Evolutionary conservation across 768 basidiomycete species (phyloP).

Genomic region (Kwoniella sp.): DNA sequence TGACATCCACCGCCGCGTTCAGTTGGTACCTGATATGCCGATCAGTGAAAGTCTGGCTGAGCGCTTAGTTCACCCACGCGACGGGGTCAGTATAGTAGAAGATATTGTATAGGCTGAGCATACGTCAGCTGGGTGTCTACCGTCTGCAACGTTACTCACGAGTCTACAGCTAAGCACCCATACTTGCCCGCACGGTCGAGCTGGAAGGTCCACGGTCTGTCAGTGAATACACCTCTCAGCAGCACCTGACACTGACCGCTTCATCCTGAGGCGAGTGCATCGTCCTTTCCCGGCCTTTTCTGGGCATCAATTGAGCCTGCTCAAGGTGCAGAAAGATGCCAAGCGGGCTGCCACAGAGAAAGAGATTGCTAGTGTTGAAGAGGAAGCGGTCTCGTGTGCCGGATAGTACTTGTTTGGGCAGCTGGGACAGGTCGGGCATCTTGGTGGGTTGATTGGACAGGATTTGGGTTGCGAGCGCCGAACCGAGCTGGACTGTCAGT

Average conservation of each 20-base stretch:
- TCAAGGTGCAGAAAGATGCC: slow-evolving; percentile 54
- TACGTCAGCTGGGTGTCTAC: too few relatives aligned
- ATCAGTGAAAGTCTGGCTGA: not conserved
- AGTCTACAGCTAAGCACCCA: slow-evolving; percentile 53
- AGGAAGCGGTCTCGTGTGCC: slow-evolving; percentile 49
- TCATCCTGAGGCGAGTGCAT: slow-evolving; percentile 53
- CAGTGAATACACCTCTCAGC: not conserved
- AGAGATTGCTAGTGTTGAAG: slow-evolving; percentile 51
- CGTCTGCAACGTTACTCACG: slow-evolving; percentile 18
- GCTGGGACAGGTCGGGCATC: slow-evolving; percentile 48
- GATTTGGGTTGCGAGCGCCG: slow-evolving; percentile 52
- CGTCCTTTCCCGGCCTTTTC: slow-evolving; percentile 53
- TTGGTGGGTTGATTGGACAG: slow-evolving; percentile 53
- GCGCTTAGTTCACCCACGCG: slow-evolving; percentile 36
- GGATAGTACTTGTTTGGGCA: slow-evolving; percentile 48
- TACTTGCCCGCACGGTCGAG: slow-evolving; percentile 53
- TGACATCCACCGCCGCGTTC: slow-evolving; percentile 53
- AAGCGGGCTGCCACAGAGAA: slow-evolving; percentile 53
- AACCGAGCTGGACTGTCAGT: slow-evolving; percentile 51
- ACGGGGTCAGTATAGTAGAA: slow-evolving; percentile 54
- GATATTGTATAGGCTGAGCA: slow-evolving; percentile 53
- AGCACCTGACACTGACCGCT: slow-evolving; percentile 43
- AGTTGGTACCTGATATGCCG: slow-evolving; percentile 48
- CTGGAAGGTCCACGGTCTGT: slow-evolving; percentile 18
- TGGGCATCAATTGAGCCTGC: slow-evolving; percentile 53